Base-by-base conservation (phyloP, 2,329 filamentous ascomycete species). In the Laburnicola sp. region DNA sequence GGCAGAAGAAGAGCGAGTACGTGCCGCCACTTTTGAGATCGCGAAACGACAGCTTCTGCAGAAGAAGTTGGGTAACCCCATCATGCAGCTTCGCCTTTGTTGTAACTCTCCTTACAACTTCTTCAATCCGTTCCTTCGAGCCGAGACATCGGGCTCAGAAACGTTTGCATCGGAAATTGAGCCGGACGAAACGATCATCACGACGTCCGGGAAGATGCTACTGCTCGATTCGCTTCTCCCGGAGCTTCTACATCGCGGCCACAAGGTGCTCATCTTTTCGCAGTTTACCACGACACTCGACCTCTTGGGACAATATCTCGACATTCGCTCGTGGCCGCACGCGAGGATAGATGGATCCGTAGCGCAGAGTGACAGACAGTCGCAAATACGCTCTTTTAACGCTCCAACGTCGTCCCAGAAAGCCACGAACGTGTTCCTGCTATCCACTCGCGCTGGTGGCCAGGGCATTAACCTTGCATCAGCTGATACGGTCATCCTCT, bases 21-120 rank as follows among this genome's bases (percentile, higher is more conserved):
- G 83, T 1, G 82, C 82, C 0, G 82, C 85, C 42, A 91, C 85
- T 0, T 80, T 93, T 0, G 87, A 90, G 6, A 76, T 91, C 51
- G 92, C 91, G 0, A 95, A 93, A 70, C 87, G 89, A 48, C 90
- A 97, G 70, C 89, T 97, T n/a, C 80, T 86, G 3, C 83, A 84
- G 37, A 97, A 97, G 76, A 97, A 96, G 66, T 80, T 97, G 1
- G 92, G 94, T 40, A 99, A 99, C 60, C 89, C 91, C 0, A 76
- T 97, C 21, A 91, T 96, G 80, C 94, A 99, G 69, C 83, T 96
- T 3, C 88, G 94, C 0, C 82, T 97, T 0, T 91, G 90, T 8
- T 97, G 94, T 73, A 96, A 99, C 71, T 90, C 86, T 0, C 94
- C 94, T 0, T 92, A 97, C 73, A 96, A 97, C 68, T 97, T 99